phyloP scores from a whole-genome alignment of 2,329 filamentous ascomycete species.

The Magnaporthiopsis rhizophila region DNA sequence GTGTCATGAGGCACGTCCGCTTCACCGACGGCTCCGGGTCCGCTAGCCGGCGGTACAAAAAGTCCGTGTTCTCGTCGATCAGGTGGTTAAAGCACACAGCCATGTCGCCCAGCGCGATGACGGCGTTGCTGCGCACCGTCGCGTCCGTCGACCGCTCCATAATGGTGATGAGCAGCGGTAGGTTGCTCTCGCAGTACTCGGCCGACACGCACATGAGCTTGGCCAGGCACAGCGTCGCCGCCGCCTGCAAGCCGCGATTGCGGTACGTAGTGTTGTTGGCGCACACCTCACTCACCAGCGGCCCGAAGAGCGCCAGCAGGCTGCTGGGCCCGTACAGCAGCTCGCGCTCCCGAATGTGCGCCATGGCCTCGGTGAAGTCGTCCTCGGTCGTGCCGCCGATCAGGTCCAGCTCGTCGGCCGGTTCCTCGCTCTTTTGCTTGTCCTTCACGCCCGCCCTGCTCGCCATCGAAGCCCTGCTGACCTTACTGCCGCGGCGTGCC shows the following conservation, averaged over 20 bases:
- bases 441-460: constrained; percentile 25
- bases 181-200: constrained; percentile 90
- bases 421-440: constrained; percentile 48
- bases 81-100: constrained; percentile 99
- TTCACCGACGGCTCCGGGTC: constrained; percentile 87
- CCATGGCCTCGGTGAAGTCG: constrained; percentile 82
- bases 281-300: constrained; percentile 87
- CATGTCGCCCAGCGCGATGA: constrained; percentile 97
- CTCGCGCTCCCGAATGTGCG: constrained; percentile 76
- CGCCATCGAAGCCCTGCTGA: constrained; percentile 21
- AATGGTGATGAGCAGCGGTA: constrained; percentile 92
- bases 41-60: constrained; percentile 86
- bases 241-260: constrained; percentile 83
- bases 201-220: constrained; percentile 98
- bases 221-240: constrained; percentile 87
- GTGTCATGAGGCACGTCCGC: constrained; percentile 94
- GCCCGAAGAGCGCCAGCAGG: constrained; percentile 82
- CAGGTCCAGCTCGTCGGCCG: constrained; percentile 85
- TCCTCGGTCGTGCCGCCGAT: constrained; percentile 96
- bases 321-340: constrained; percentile 76
- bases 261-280: constrained; percentile 89
- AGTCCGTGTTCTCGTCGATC: constrained; percentile 98
- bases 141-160: constrained; percentile 91
- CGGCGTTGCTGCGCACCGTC: constrained; percentile 89
- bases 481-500: constrained; percentile 21